phyloP scores from a whole-genome alignment of 805 yeast genomes.

The Starmerella bombi region DNA sequence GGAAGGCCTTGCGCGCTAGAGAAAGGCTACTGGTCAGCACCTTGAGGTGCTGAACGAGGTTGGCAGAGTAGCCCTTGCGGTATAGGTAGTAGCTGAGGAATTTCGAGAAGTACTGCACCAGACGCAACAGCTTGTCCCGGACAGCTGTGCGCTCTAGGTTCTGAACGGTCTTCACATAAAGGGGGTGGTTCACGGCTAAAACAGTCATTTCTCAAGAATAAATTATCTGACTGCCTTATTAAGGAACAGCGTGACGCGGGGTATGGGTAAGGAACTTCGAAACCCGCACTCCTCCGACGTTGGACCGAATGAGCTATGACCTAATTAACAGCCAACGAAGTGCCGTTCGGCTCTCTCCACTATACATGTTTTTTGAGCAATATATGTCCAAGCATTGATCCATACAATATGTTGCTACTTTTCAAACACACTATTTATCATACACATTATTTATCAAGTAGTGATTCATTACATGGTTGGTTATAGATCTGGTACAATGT shows the following conservation, averaged over 20 bases:
- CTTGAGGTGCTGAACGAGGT: constrained; percentile 37
- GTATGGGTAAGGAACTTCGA: background rate
- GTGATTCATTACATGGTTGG: no score
- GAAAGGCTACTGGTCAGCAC: constrained; percentile 50
- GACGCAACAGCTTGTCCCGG: constrained; percentile 67
- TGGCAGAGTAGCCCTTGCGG: constrained; percentile 41
- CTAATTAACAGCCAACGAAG: no score
- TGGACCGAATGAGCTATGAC: no score
- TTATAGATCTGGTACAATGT: no score
- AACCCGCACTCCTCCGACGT: no score
- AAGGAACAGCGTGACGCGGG: background rate
- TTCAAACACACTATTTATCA: no score
- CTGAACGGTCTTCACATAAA: constrained; percentile 14
- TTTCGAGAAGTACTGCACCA: constrained; percentile 67
- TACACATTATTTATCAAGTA: no score
- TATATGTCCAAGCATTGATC: no score
- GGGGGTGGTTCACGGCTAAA: constrained; percentile 17
- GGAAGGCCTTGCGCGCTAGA: constrained; percentile 65
- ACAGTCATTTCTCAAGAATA: background rate
- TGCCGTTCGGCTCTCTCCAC: no score
- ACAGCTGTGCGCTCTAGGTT: constrained; percentile 35
- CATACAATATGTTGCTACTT: no score
- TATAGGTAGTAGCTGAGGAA: constrained; percentile 52
- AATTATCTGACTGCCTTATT: no score
- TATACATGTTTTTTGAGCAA: no score